Base-by-base conservation (phyloP, 352 stramenopile species). In the Labyrinthula sp. region DNA sequence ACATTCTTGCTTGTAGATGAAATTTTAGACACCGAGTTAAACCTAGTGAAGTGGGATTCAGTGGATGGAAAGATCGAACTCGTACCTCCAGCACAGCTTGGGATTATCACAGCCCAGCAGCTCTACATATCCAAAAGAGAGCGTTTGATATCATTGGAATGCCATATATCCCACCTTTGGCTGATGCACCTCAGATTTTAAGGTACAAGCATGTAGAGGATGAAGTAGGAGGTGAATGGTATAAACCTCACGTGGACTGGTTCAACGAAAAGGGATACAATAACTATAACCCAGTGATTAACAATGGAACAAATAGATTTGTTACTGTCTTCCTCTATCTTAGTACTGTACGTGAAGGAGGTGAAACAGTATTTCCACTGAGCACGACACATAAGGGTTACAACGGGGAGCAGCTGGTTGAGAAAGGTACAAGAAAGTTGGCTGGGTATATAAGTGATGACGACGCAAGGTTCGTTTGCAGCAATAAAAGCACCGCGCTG, bases 271-370 rank as follows among this genome's bases (percentile, higher is more conserved):
- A 52, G 29, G 46, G 24, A 20, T 55, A 55, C 38, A 27, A 54
- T 9, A 27, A 27, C 3, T 26, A 55, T 30, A 30, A 56, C 1
- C 36, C 35, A n/a, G 39, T 20, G 15, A 21, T 41, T 15, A 0
- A 57, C 18, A 55, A 55, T 30, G 74, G 74, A 18, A 70, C 64
- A 2, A 93, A 97, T 68, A 73, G 87, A 7, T 93, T 82, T 60
- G 80, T 83, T 14, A 95, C 86, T 37, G 62, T 97, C 2, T 93
- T 95, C 57, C 68, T 92, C 40, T 97, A 97, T 63, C 63, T 97
- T 26, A 92, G 75, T 60, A 83, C 93, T 58, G 73, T 95, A 39
- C 75, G 73, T 39, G 80, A 90, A 49, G 88, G 88, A 10, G 88
- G 88, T 21, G 78, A 95, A 62, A 96, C 86, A 0, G 79, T 95